Evolutionary conservation across 441 rosid species (phyloP).

Genomic region (Croton setiger): DNA sequence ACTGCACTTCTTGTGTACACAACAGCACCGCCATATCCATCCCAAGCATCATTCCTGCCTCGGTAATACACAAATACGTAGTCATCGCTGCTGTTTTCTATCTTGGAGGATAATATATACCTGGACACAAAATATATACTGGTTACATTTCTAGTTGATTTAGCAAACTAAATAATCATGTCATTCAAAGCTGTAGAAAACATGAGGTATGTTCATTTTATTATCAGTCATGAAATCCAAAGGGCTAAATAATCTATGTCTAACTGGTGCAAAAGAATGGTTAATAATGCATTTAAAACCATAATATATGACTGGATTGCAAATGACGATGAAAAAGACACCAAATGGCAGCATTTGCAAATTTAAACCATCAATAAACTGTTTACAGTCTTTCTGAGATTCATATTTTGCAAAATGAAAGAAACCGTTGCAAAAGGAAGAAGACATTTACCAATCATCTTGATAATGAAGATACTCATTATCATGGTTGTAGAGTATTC

Average conservation of each 20-base stretch:
- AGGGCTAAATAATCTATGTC: not conserved
- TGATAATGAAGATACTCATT: constrained; percentile 94
- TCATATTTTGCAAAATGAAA: not conserved
- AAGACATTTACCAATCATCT: constrained; percentile 77
- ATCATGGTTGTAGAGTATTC: constrained; percentile 73
- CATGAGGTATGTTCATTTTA: not conserved
- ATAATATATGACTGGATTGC: not conserved
- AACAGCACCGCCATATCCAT: constrained; percentile 95
- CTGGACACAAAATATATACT: constrained; percentile 34
- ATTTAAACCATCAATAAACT: too few relatives aligned
- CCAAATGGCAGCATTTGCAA: not conserved
- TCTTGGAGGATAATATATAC: constrained; percentile 84
- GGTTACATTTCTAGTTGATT: not conserved
- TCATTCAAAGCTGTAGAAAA: not conserved
- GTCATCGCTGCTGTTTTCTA: constrained; percentile 66
- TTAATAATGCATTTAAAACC: not conserved
- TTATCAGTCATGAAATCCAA: not conserved
- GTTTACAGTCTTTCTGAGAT: not conserved
- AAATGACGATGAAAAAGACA: not conserved
- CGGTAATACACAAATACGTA: constrained; percentile 81
- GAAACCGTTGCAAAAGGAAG: too few relatives aligned
- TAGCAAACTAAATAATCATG: not conserved
- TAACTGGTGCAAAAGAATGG: not conserved
- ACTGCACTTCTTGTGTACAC: constrained; percentile 76
- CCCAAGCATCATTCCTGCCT: constrained; percentile 96